Percentiles rank a stretch among this genome's conserved stretches.
Evolutionary conservation across 1,284 basidiomycete genomes (phyloP).

Genomic region (Rhodotorula sp.): DNA sequence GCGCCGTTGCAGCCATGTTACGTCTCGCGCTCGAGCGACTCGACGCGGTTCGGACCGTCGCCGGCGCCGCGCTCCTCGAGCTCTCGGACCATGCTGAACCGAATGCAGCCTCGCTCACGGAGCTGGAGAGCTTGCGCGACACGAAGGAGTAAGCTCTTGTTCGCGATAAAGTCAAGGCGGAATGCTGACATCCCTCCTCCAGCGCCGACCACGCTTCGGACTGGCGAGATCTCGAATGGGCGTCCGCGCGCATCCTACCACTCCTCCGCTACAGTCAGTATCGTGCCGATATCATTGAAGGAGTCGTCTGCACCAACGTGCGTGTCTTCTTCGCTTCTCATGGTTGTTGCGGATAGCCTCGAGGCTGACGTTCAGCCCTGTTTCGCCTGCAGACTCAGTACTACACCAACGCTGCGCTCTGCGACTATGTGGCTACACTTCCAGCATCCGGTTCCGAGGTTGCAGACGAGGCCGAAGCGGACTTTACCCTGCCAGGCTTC

Average conservation of each 20-base stretch:
- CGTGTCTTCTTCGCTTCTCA: slow-evolving; percentile 50
- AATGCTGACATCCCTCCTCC: not conserved
- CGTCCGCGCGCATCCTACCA: slow-evolving; percentile 66
- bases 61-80: slow-evolving; percentile 61
- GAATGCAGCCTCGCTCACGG: not conserved
- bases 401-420: slow-evolving; percentile 58
- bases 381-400: slow-evolving; percentile 17
- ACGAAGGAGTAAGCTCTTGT: too few species aligned
- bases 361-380: slow-evolving; percentile 22
- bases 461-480: slow-evolving; percentile 22
- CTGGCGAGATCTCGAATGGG: slow-evolving; percentile 53
- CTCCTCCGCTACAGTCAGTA: slow-evolving; percentile 66
- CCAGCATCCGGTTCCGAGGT: slow-evolving; percentile 50
- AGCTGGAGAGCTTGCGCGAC: too few species aligned
- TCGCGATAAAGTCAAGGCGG: too few species aligned
- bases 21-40: slow-evolving; percentile 90
- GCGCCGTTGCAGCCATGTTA: slow-evolving; percentile 60
- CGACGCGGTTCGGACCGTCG: slow-evolving; percentile 80
- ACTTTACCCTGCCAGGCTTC: slow-evolving; percentile 57
- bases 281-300: slow-evolving; percentile 64
- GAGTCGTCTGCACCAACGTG: slow-evolving; percentile 72
- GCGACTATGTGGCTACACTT: slow-evolving; percentile 60
- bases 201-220: not conserved
- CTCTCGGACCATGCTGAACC: not conserved
- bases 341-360: not conserved